Percentiles rank a stretch among this genome's conserved stretches.
These are phyloP conservation scores for Gossypium herbaceum DNA, from an alignment of 345 rosid species.

Conservation along the genomic window DNA sequence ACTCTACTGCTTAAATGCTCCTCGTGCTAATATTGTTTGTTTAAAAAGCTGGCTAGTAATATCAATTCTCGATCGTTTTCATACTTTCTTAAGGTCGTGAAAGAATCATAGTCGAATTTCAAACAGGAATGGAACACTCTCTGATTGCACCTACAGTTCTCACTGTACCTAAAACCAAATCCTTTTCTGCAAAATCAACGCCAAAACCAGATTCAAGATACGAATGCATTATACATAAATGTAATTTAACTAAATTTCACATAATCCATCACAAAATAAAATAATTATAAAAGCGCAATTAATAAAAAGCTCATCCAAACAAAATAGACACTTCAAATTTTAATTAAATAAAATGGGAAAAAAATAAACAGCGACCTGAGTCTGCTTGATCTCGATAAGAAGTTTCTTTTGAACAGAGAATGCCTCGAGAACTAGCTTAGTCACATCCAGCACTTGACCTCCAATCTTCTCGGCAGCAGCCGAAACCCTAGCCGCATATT, in stretches of 20 bases:
- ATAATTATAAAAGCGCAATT: background rate
- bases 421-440: conserved; percentile 66
- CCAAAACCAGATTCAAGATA: background rate
- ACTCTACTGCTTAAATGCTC: background rate
- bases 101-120: background rate
- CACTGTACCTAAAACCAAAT: background rate
- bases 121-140: background rate
- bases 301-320: conserved; percentile 3
- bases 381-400: conserved; percentile 60
- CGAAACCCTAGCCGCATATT: conserved; percentile 53
- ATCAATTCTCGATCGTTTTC: background rate
- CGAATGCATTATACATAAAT: background rate
- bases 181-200: background rate
- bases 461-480: conserved; percentile 84
- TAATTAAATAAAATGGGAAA: background rate
- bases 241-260: background rate
- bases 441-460: conserved; percentile 72
- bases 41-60: background rate
- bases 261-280: background rate
- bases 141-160: background rate
- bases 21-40: background rate
- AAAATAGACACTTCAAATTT: background rate
- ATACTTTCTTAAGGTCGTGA: background rate
- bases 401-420: conserved; percentile 63
- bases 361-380: conserved; percentile 42